Evolutionary conservation across 176 grass and related monocot species (phyloP).

Genomic region (Rhynchospora breviuscula): DNA sequence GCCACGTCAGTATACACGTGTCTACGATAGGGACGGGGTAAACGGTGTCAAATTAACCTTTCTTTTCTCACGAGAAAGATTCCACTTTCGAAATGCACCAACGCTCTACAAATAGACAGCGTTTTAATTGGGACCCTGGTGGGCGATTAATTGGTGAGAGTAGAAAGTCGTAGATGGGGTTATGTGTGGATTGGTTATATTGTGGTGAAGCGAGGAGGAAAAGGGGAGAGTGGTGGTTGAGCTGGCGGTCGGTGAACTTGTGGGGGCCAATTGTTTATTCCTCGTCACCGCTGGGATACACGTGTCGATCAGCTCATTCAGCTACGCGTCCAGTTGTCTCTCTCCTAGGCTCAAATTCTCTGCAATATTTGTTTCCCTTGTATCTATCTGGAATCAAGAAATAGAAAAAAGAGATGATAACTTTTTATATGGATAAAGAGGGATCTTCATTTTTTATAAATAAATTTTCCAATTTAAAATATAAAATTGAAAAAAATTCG

Average conservation of each 20-base stretch:
- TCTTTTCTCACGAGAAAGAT: conserved; percentile 3
- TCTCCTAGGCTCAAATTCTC: neutral
- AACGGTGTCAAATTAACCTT: neutral
- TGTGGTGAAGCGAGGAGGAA: neutral
- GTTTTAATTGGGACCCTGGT: neutral
- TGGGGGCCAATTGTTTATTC: conserved; percentile 23
- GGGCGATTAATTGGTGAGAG: too few relatives aligned
- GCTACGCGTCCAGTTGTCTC: conserved; percentile 17
- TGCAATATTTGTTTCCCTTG: neutral
- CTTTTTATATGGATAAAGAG: neutral
- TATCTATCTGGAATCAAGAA: neutral
- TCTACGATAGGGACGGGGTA: conserved; percentile 33
- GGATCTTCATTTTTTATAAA: too few relatives aligned
- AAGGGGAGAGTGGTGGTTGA: conserved; percentile 33
- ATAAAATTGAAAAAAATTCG: too few relatives aligned
- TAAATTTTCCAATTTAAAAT: too few relatives aligned
- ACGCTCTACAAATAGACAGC: neutral
- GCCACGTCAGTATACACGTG: conserved; percentile 66
- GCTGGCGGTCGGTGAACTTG: conserved; percentile 32
- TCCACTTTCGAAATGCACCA: neutral
- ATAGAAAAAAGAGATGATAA: neutral
- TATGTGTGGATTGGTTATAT: neutral
- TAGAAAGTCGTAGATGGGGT: neutral
- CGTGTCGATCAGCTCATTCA: neutral
- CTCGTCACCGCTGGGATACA: conserved; percentile 15